phyloP scores from a whole-genome alignment of 2,329 filamentous ascomycete genomes.

The Hymenoscyphus occultus region DNA sequence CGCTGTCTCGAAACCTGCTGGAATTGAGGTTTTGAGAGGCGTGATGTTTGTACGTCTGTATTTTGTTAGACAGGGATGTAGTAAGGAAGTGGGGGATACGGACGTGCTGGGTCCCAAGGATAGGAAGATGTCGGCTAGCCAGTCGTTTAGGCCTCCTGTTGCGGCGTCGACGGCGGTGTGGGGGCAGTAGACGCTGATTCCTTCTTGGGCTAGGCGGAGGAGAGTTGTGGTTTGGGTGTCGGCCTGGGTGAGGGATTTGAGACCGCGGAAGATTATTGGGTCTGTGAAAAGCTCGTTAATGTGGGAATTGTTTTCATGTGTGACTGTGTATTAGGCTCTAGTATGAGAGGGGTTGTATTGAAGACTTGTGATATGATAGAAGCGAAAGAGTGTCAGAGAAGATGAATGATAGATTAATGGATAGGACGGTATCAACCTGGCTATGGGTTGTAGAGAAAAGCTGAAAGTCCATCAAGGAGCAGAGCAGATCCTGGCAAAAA shows the following conservation, averaged over 20 bases:
- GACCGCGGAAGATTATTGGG: constrained; percentile 90
- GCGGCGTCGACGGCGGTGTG: constrained; percentile 94
- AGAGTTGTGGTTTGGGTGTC: constrained; percentile 87
- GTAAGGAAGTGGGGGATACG: background rate
- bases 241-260: constrained; percentile 81
- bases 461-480: background rate
- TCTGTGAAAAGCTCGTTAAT: constrained; percentile 49
- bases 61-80: background rate
- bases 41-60: constrained; percentile 30
- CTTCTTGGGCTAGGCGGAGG: constrained; percentile 75
- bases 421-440: background rate
- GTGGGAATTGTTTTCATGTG: background rate
- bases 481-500: background rate
- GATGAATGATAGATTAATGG: background rate
- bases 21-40: constrained; percentile 23
- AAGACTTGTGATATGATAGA: background rate
- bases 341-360: too few species aligned
- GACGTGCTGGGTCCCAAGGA: constrained; percentile 22
- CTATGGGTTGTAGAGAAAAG: background rate
- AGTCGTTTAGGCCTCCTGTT: constrained; percentile 82
- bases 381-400: background rate
- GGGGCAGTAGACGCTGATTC: constrained; percentile 92
- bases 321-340: background rate
- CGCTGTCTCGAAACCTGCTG: constrained; percentile 29
- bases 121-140: constrained; percentile 85